Conservation (phyloP, 140 eudicot genomes). For the Senecio squalidus region DNA sequence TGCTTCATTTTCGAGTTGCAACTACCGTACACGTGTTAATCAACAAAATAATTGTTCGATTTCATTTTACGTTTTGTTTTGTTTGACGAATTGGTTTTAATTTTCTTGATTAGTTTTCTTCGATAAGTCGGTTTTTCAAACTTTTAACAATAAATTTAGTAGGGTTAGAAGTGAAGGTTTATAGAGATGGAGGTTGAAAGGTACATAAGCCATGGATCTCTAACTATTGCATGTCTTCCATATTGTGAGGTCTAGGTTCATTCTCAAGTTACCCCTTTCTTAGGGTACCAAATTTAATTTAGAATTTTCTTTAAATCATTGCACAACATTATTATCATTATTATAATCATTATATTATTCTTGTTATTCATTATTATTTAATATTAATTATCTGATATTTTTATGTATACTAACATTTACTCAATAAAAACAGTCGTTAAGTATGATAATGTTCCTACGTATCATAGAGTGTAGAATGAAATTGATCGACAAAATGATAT, state of each 20-base stretch:
- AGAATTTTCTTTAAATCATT: conserved; percentile 32
- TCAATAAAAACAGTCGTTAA: too few species aligned
- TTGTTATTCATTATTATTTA: background rate
- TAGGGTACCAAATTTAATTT: conserved; percentile 37
- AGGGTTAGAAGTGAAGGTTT: conserved; percentile 23
- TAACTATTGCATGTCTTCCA: conserved; percentile 20
- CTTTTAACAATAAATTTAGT: conserved; percentile 34
- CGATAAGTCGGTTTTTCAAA: conserved; percentile 25
- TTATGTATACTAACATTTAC: too few species aligned
- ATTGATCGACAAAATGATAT: too few species aligned
- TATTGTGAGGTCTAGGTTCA: conserved; percentile 44
- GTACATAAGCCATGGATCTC: conserved; percentile 27
- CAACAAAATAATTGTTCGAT: conserved; percentile 24
- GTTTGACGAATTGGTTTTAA: conserved; percentile 13
- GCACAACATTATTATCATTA: conserved; percentile 20
- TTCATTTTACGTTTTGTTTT: conserved; percentile 18
- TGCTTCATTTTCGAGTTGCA: background rate
- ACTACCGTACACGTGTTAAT: conserved; percentile 48
- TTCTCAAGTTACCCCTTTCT: conserved; percentile 37
- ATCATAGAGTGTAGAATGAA: too few species aligned
- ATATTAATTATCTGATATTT: background rate
- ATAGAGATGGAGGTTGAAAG: conserved; percentile 29
- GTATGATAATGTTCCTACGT: too few species aligned
- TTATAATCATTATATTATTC: conserved; percentile 20
- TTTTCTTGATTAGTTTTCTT: conserved; percentile 12